These are phyloP conservation scores for Penicillium subrubescens DNA, from an alignment of 495 filamentous ascomycete genomes.

Conservation along the genomic window DNA sequence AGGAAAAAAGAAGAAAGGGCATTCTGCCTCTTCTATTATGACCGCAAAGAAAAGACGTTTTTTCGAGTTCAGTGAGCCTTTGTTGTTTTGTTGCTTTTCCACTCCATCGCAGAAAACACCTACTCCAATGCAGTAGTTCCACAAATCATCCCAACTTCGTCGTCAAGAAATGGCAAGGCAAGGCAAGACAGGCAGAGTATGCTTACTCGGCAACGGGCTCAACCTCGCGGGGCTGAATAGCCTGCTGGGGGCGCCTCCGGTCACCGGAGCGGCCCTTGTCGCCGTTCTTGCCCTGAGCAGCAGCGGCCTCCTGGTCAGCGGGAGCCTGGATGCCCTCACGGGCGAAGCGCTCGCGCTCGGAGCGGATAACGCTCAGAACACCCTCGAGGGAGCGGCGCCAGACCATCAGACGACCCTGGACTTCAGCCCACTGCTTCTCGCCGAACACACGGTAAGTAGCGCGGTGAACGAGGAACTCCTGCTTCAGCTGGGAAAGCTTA, in stretches of 20 bases:
- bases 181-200: neutral
- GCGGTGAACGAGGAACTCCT: constrained; percentile 91
- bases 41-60: constrained; percentile 23
- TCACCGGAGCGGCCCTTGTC: constrained; percentile 37
- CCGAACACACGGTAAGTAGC: constrained; percentile 94
- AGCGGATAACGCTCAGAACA: constrained; percentile 73
- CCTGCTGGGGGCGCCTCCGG: constrained; percentile 36
- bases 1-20: constrained; percentile 24
- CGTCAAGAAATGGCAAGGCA: neutral
- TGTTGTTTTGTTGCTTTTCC: constrained; percentile 6
- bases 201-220: constrained; percentile 35
- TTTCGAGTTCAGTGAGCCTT: constrained; percentile 29
- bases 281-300: constrained; percentile 30
- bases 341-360: constrained; percentile 69
- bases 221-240: constrained; percentile 36
- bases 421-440: constrained; percentile 96
- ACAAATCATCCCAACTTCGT: constrained; percentile 7
- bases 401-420: constrained; percentile 83
- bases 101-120: constrained; percentile 29
- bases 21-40: constrained; percentile 28
- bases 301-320: constrained; percentile 34
- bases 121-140: constrained; percentile 27
- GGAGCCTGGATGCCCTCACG: constrained; percentile 47
- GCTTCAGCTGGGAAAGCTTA: constrained; percentile 85
- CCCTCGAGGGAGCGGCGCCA: constrained; percentile 78